These are phyloP conservation scores for Gnaphalium uliginosum DNA, from an alignment of 129 eudicot genomes.

Conservation along the genomic window DNA sequence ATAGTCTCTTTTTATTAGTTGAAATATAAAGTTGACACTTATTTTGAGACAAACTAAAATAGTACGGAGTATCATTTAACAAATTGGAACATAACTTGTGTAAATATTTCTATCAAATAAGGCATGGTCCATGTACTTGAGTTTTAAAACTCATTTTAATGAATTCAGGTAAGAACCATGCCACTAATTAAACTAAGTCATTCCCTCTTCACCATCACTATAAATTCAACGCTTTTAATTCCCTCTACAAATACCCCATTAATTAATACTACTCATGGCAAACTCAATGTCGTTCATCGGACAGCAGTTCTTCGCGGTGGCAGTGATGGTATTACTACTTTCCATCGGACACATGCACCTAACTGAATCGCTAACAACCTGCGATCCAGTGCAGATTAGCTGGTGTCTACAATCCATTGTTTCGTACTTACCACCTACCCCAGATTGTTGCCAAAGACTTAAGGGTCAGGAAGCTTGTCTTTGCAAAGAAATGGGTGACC, in stretches of 20 bases:
- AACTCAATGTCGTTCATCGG: background rate
- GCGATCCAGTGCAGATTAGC: background rate
- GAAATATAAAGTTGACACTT: too few species aligned
- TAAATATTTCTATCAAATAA: too few species aligned
- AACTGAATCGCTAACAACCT: background rate
- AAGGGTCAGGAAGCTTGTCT: slow-evolving; percentile 16
- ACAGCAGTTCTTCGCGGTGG: slow-evolving; percentile 7
- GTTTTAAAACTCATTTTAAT: too few species aligned
- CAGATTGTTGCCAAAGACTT: slow-evolving; percentile 11
- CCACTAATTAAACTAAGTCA: too few species aligned
- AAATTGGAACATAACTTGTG: too few species aligned
- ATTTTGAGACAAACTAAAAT: too few species aligned
- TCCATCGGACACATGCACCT: background rate
- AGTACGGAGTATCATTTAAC: too few species aligned
- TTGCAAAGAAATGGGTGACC: slow-evolving; percentile 18
- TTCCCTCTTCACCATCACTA: too few species aligned
- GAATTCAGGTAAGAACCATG: too few species aligned
- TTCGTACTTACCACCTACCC: background rate
- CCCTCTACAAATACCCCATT: background rate
- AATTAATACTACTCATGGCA: slow-evolving; percentile 2
- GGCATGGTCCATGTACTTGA: too few species aligned
- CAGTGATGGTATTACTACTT: slow-evolving; percentile 6
- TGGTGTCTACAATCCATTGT: slow-evolving; percentile 21
- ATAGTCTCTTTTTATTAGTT: too few species aligned
- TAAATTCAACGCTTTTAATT: too few species aligned